Evolutionary conservation across 108 stramenopile genomes (phyloP).

Genomic region (Ochromonas danica): DNA sequence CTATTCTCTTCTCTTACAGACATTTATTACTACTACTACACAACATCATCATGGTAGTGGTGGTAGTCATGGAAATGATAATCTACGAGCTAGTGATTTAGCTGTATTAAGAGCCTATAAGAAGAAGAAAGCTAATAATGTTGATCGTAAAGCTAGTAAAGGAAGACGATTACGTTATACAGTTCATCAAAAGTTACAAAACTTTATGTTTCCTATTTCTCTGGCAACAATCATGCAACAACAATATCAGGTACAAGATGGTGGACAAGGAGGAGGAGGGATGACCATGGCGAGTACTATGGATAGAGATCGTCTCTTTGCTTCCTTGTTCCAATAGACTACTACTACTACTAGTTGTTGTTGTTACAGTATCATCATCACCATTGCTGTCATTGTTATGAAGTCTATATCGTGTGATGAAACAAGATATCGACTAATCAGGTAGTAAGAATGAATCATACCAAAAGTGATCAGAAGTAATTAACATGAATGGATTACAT

Average conservation of each 20-base stretch:
- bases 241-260: not conserved
- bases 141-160: slow-evolving; percentile 87
- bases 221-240: no score
- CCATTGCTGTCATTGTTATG: no score
- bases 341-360: no score
- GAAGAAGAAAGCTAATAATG: no score
- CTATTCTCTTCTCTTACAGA: slow-evolving; percentile 85
- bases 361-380: no score
- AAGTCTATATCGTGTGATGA: no score
- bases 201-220: slow-evolving; percentile 83
- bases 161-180: slow-evolving; percentile 86
- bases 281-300: slow-evolving; percentile 40
- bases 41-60: slow-evolving; percentile 37
- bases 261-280: not conserved
- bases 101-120: no score
- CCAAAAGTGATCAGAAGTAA: no score
- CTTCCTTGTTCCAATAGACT: slow-evolving; percentile 51
- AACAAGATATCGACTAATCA: no score
- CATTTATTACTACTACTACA: slow-evolving; percentile 56
- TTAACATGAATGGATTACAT: no score
- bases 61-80: slow-evolving; percentile 27
- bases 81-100: no score
- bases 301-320: slow-evolving; percentile 48
- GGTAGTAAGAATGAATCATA: no score
- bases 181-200: slow-evolving; percentile 80